Evolutionary conservation across 2,329 filamentous ascomycete species (phyloP).

Genomic region (Rhynchosporium graminicola): DNA sequence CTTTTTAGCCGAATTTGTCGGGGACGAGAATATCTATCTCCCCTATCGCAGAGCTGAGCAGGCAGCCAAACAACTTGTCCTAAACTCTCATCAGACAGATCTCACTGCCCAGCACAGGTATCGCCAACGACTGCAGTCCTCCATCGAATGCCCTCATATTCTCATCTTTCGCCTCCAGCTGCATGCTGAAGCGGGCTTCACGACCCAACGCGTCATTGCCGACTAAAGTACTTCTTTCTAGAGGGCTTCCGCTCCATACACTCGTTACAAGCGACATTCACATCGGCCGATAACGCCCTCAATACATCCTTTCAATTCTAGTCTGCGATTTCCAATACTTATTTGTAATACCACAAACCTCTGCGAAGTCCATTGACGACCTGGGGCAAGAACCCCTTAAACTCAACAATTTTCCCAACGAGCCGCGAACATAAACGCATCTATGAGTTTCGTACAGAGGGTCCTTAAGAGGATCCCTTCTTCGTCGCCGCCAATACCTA

Average conservation of each 20-base stretch:
- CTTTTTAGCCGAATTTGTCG: slow-evolving; percentile 19
- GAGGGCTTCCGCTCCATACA: slow-evolving; percentile 39
- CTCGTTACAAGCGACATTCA: slow-evolving; percentile 36
- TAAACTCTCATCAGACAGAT: slow-evolving; percentile 19
- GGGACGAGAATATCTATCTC: slow-evolving; percentile 22
- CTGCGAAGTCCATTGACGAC: slow-evolving; percentile 22
- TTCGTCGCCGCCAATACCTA: slow-evolving; percentile 46
- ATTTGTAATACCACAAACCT: slow-evolving; percentile 32
- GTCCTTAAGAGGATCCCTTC: slow-evolving; percentile 53
- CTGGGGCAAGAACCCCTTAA: slow-evolving; percentile 33
- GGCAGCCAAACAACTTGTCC: slow-evolving; percentile 24
- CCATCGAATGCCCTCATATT: slow-evolving; percentile 33
- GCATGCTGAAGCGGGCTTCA: slow-evolving; percentile 27
- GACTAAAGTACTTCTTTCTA: slow-evolving; percentile 27
- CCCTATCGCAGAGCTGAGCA: slow-evolving; percentile 25
- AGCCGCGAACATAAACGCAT: slow-evolving; percentile 23
- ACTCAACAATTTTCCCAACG: slow-evolving; percentile 32
- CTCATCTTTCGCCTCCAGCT: slow-evolving; percentile 28
- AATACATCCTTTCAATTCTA: slow-evolving; percentile 30
- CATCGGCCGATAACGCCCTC: slow-evolving; percentile 29
- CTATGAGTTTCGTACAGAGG: slow-evolving; percentile 55
- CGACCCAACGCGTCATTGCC: slow-evolving; percentile 37
- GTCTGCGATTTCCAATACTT: slow-evolving; percentile 33
- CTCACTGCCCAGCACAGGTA: slow-evolving; percentile 23
- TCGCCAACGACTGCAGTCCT: slow-evolving; percentile 19